Percentiles rank a stretch among this genome's conserved stretches.
phyloP scores from a whole-genome alignment of 2,329 filamentous ascomycete species.

The Aureobasidium vineae region DNA sequence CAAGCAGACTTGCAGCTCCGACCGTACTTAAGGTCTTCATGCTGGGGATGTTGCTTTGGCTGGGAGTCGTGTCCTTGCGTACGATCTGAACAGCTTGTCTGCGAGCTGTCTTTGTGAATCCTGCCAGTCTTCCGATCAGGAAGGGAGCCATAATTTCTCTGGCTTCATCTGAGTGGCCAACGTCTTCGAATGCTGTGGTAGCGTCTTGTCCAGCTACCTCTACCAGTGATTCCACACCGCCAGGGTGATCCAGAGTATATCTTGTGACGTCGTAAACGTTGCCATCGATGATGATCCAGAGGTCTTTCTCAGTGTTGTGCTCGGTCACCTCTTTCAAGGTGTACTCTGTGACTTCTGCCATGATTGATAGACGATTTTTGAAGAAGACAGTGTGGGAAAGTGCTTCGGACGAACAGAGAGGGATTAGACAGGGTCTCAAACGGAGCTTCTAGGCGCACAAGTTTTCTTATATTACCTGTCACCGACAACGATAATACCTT shows the following conservation, averaged over 20 bases:
- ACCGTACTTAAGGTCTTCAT: neutral
- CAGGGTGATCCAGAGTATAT: conserved; percentile 95
- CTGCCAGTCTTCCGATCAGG: conserved; percentile 41
- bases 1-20: neutral
- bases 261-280: conserved; percentile 82
- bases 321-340: conserved; percentile 87
- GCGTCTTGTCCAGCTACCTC: conserved; percentile 96
- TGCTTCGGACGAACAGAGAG: neutral
- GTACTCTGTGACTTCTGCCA: conserved; percentile 45
- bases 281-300: conserved; percentile 98
- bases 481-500: neutral
- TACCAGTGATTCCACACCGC: conserved; percentile 88
- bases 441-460: neutral
- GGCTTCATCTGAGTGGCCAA: conserved; percentile 55
- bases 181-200: conserved; percentile 87
- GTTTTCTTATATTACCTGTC: conserved; percentile 13
- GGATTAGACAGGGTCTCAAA: neutral
- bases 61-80: conserved; percentile 27
- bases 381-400: neutral
- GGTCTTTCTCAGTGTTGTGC: conserved; percentile 93
- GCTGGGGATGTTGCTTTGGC: neutral
- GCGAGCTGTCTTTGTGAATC: conserved; percentile 13
- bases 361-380: neutral
- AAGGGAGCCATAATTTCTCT: conserved; percentile 43
- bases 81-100: conserved; percentile 27